Conservation (phyloP, 73 alveolate genomes). For the Durusdinium trenchii region DNA sequence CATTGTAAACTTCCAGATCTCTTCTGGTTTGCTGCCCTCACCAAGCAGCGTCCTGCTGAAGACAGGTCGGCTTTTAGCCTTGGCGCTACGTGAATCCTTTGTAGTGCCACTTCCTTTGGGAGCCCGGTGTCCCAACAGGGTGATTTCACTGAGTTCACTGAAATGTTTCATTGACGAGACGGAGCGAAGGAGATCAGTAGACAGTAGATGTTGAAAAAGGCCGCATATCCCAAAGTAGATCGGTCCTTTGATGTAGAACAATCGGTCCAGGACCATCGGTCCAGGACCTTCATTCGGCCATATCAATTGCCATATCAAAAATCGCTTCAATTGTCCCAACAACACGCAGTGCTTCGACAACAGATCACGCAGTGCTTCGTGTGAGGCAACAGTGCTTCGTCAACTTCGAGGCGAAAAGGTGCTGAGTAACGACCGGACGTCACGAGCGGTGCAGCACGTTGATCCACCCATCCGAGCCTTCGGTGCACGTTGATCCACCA, state of each 20-base stretch:
- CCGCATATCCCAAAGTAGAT: too few relatives aligned
- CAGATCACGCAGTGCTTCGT: too few relatives aligned
- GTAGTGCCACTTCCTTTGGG: conserved; percentile 72
- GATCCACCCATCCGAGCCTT: not conserved
- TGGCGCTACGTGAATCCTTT: conserved; percentile 79
- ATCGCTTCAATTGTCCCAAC: too few relatives aligned
- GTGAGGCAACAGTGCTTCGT: conserved; percentile 66
- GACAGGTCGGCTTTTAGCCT: conserved; percentile 66
- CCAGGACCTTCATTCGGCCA: too few relatives aligned
- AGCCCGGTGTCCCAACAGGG: conserved; percentile 6
- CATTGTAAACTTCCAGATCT: too few relatives aligned
- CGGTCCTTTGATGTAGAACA: too few relatives aligned
- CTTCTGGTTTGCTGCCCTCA: not conserved
- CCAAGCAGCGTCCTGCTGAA: not conserved
- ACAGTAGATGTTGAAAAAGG: too few relatives aligned
- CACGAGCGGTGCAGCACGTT: not conserved
- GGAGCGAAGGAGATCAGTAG: too few relatives aligned
- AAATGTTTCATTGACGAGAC: too few relatives aligned
- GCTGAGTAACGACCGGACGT: not conserved
- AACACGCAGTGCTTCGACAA: not conserved
- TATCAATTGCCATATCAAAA: too few relatives aligned
- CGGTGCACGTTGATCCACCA: not conserved
- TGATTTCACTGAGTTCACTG: too few relatives aligned
- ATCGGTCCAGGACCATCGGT: too few relatives aligned
- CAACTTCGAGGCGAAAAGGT: conserved; percentile 77